Percentiles rank a stretch among this genome's conserved stretches.
Conservation (phyloP, 208 protist genomes). For the Trypanosoma melophagium region DNA sequence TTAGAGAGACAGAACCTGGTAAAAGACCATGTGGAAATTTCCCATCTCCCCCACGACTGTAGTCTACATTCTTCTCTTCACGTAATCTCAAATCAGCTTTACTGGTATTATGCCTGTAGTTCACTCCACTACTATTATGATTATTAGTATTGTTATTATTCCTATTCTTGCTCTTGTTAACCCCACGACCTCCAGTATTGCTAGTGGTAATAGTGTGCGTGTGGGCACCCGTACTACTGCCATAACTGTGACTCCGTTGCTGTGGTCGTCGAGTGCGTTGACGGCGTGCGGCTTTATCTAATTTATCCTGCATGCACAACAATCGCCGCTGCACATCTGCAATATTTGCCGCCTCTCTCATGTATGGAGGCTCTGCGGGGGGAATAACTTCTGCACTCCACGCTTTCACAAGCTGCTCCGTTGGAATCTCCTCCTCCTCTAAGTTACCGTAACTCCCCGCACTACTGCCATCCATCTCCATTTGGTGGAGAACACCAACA, state of each 20-base stretch:
- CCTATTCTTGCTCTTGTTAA: neutral
- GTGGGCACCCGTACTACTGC: too few relatives aligned
- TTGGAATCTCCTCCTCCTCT: constrained; percentile 29
- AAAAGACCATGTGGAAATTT: constrained; percentile 12
- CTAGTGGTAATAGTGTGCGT: neutral
- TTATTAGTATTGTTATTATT: neutral
- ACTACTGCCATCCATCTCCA: constrained; percentile 4
- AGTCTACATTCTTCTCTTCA: too few relatives aligned
- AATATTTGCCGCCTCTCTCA: neutral
- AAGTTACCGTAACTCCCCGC: constrained; percentile 20
- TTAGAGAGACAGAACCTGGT: constrained; percentile 8
- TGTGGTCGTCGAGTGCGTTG: constrained; percentile 7
- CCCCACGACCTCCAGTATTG: neutral
- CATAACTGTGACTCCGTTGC: neutral
- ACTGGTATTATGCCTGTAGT: too few relatives aligned
- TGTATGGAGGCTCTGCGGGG: neutral
- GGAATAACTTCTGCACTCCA: constrained; percentile 34
- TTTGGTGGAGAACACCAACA: neutral
- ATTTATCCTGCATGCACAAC: constrained; percentile 10
- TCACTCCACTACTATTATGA: neutral
- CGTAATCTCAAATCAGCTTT: too few relatives aligned
- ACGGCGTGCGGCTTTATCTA: neutral
- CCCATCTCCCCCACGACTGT: neutral
- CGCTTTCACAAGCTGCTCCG: constrained; percentile 24
- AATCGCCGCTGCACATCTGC: constrained; percentile 23